Conservation (phyloP, 2,329 filamentous ascomycete genomes). For the Cadophora malorum region DNA sequence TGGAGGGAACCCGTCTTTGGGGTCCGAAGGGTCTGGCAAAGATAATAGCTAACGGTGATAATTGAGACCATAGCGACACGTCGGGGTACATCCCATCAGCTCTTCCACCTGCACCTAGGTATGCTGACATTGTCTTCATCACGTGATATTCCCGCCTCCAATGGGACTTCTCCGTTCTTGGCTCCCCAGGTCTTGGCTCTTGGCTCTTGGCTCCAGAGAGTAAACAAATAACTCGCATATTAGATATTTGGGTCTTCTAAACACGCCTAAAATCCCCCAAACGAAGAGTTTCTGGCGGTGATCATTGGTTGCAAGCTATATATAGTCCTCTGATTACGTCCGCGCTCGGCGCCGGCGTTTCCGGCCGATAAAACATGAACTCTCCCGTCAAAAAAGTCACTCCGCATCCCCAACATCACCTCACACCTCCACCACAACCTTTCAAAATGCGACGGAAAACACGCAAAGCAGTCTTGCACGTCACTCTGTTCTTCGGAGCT, state of each 20-base stretch:
- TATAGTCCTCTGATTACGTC: not conserved
- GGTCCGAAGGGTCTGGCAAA: not conserved
- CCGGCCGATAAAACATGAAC: conserved; percentile 4
- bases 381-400: not conserved
- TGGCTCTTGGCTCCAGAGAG: conserved; percentile 14
- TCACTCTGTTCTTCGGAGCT: conserved; percentile 45
- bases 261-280: not conserved
- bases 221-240: not conserved
- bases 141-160: not conserved
- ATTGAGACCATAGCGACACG: too few species aligned
- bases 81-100: not conserved
- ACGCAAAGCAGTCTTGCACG: conserved; percentile 46
- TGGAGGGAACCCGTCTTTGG: not conserved
- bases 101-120: not conserved
- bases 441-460: conserved; percentile 48
- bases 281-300: not conserved
- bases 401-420: not conserved
- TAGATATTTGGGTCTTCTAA: not conserved
- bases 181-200: conserved; percentile 12
- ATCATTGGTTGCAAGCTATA: not conserved
- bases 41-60: not conserved
- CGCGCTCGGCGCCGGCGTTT: conserved; percentile 5
- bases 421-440: not conserved
- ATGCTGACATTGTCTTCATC: not conserved
- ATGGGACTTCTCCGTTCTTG: not conserved